Base-by-base conservation (phyloP, 768 basidiomycete species). In the Crassisporium funariophilum region DNA sequence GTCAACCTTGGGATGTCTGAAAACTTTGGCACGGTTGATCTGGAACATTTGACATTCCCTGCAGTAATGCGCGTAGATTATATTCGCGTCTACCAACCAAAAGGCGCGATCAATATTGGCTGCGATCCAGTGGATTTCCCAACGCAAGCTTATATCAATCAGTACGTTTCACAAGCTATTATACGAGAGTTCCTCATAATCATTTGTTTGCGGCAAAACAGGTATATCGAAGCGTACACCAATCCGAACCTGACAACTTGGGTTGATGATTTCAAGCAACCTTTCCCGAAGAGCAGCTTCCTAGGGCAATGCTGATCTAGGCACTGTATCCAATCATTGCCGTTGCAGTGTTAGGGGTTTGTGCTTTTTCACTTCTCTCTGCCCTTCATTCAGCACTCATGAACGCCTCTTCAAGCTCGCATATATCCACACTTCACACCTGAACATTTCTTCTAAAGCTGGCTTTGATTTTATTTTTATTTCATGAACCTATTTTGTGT, bases 61-160 rank as follows among this genome's bases (percentile, higher is more conserved):
- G 65, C 83, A 4, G 71, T 59, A 2, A 84, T 97, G 89, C 73
- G 70, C 38, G 73, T 95, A 33, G 91, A 97, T 62, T 97, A 86
- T 70, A 82, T 98, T 44, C 82, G 95, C 17, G 89, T 98, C 6
- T 98, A 97, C 66, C 95, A 97, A 62, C 81, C 81, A 2, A 71
- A 76, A 58, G 65, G 80, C 51, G 61, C 75, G 22, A 74, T 81
- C 47, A 95, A 93, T 62, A 75, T 91, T 41, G 93, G 94, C 12
- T 98, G 94, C 61, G 84, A 89, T 61, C 94, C 94, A 10, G 59
- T 68, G 35, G 77, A 81, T 35, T 87, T 79, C 63, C 94, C 95
- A 1, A 98, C 95, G 0, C 67, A 77, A 40, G 75, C 76, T 10
- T 98, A 98, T 64, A 98, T 95, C 63, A 70, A 85, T 38, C 65